These are phyloP conservation scores for Detonula confervacea DNA, from an alignment of 352 stramenopile genomes.

Conservation along the genomic window DNA sequence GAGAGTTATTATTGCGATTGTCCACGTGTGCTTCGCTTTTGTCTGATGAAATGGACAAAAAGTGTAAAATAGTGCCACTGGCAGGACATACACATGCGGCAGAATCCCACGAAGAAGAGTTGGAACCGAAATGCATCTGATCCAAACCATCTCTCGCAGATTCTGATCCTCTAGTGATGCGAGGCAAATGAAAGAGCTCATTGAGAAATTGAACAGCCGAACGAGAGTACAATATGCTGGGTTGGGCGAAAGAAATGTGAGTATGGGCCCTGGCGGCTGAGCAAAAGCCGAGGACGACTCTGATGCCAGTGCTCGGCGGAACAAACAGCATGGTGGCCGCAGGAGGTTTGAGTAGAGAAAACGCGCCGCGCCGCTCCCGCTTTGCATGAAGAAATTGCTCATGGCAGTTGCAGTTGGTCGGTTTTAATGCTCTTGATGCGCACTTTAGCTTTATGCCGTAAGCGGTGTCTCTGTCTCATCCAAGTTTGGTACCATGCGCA, in stretches of 20 bases:
- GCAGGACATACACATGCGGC: conserved; percentile 49
- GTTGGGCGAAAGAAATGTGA: conserved; percentile 70
- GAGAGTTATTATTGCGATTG: conserved; percentile 5
- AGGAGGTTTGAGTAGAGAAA: not conserved
- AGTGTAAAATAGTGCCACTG: conserved; percentile 71
- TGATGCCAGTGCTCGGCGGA: conserved; percentile 1
- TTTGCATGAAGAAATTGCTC: not conserved
- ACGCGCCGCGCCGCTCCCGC: not conserved
- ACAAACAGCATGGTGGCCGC: not conserved
- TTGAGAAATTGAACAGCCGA: conserved; percentile 55
- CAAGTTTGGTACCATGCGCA: too few species aligned
- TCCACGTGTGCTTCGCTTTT: conserved; percentile 20
- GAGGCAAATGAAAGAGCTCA: conserved; percentile 42
- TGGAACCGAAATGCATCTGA: conserved; percentile 43
- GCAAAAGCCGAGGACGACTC: not conserved
- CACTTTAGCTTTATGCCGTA: too few species aligned
- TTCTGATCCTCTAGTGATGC: not conserved
- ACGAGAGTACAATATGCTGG: conserved; percentile 40
- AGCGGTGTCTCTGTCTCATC: too few species aligned
- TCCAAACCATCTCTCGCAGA: conserved; percentile 47
- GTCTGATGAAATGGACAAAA: conserved; percentile 47
- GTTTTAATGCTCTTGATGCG: too few species aligned
- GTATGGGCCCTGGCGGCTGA: conserved; percentile 29
- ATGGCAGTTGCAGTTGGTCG: not conserved
- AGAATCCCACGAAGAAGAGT: conserved; percentile 64